Evolutionary conservation across 192 early-diverging fungal species (phyloP).

Genomic region (Thamnidium elegans): DNA sequence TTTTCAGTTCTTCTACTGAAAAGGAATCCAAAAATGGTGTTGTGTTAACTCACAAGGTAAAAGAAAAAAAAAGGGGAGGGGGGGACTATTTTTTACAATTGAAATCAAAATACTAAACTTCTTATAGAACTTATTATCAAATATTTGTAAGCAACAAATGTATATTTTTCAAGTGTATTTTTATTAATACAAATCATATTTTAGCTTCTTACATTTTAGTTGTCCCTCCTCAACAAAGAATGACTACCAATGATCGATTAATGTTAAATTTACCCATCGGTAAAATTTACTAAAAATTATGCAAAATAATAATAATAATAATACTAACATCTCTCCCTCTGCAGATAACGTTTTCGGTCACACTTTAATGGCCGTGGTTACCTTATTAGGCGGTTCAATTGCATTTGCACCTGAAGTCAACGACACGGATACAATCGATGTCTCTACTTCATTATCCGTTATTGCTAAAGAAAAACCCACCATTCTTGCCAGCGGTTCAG

Average conservation of each 20-base stretch:
- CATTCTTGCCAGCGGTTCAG: conserved; percentile 53
- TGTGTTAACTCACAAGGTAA: conserved; percentile 38
- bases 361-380: conserved; percentile 24
- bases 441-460: conserved; percentile 64
- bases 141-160: neutral
- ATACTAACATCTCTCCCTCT: neutral
- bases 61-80: neutral
- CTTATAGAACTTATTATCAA: conserved; percentile 11
- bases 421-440: conserved; percentile 34
- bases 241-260: conserved; percentile 31
- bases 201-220: conserved; percentile 34
- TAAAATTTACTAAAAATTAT: conserved; percentile 11
- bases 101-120: neutral
- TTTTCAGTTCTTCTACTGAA: conserved; percentile 16
- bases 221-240: conserved; percentile 33
- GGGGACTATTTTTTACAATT: neutral
- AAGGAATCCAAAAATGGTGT: conserved; percentile 26
- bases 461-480: conserved; percentile 71
- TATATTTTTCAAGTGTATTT: no score
- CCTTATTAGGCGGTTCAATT: conserved; percentile 60
- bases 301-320: no score
- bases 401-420: conserved; percentile 54
- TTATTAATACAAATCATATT: no score
- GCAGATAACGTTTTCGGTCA: conserved; percentile 39
- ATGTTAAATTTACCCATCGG: conserved; percentile 40